These are phyloP conservation scores for Botrytis paeoniae DNA, from an alignment of 2,329 filamentous ascomycete species.

Conservation along the genomic window DNA sequence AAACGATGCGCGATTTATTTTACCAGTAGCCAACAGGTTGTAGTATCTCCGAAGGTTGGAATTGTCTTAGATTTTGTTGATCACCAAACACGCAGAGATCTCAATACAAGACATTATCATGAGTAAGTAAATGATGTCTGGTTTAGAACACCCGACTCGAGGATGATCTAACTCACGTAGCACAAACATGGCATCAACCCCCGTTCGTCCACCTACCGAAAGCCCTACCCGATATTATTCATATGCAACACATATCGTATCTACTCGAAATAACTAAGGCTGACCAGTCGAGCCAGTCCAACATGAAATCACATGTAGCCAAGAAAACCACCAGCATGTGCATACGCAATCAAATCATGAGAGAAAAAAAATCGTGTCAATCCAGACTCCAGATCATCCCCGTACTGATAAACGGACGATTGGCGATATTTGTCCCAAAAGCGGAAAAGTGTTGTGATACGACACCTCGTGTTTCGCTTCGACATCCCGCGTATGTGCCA, in stretches of 20 bases:
- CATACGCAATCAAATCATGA: conserved; percentile 3
- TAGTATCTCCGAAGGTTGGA: not conserved
- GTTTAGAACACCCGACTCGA: not conserved
- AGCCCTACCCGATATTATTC: conserved; percentile 15
- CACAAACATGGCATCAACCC: not conserved
- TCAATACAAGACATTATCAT: not conserved
- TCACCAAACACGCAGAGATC: not conserved
- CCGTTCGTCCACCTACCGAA: conserved; percentile 10
- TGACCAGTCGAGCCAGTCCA: conserved; percentile 8
- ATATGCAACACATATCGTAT: conserved; percentile 5
- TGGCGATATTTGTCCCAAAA: conserved; percentile 11
- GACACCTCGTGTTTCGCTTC: conserved; percentile 18
- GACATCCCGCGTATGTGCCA: not conserved
- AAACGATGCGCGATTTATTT: not conserved
- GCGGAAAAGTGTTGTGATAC: conserved; percentile 10
- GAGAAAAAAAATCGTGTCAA: not conserved
- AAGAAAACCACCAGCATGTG: not conserved
- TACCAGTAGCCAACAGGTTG: not conserved
- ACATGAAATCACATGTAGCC: not conserved
- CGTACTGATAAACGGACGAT: conserved; percentile 4
- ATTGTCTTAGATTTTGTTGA: not conserved
- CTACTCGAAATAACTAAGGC: conserved; percentile 12
- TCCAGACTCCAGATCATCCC: not conserved
- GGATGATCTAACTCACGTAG: not conserved
- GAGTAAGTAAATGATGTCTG: not conserved